Conservation (phyloP, 768 basidiomycete genomes). For the Suillus sp. region DNA sequence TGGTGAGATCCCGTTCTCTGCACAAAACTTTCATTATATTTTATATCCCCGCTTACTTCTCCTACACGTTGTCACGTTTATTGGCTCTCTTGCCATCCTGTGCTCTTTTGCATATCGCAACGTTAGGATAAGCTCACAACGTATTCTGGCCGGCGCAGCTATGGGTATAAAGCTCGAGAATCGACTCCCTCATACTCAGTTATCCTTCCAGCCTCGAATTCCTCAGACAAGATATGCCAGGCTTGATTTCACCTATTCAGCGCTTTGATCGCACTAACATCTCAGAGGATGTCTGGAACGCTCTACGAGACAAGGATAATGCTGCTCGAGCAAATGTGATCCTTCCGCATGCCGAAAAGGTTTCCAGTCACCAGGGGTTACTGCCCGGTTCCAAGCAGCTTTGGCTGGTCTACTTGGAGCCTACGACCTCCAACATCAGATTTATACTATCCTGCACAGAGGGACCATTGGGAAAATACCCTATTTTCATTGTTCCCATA, state of each 20-base stretch:
- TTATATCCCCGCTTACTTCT: too few relatives aligned
- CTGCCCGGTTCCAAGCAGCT: conserved; percentile 33
- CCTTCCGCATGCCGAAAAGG: conserved; percentile 51
- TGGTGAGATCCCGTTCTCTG: neutral
- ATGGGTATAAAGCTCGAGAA: conserved; percentile 3
- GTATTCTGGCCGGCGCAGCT: neutral
- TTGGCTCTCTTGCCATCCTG: neutral
- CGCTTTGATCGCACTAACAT: conserved; percentile 25
- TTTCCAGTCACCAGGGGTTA: conserved; percentile 33
- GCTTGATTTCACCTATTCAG: conserved; percentile 7
- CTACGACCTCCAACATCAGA: conserved; percentile 38
- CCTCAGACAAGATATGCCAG: conserved; percentile 24
- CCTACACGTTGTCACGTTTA: neutral
- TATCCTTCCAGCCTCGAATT: conserved; percentile 18
- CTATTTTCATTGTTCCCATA: conserved; percentile 52
- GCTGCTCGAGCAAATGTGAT: conserved; percentile 49
- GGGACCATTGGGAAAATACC: conserved; percentile 48
- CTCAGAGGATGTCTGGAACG: conserved; percentile 29
- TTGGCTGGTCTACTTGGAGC: conserved; percentile 51
- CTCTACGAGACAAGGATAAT: conserved; percentile 24
- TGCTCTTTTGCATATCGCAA: neutral
- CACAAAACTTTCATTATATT: neutral
- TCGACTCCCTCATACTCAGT: conserved; percentile 13
- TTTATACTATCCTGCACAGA: conserved; percentile 50
- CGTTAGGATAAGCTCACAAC: neutral